Conservation (phyloP, 2,329 filamentous ascomycete genomes). For the Neonectria punicea region DNA sequence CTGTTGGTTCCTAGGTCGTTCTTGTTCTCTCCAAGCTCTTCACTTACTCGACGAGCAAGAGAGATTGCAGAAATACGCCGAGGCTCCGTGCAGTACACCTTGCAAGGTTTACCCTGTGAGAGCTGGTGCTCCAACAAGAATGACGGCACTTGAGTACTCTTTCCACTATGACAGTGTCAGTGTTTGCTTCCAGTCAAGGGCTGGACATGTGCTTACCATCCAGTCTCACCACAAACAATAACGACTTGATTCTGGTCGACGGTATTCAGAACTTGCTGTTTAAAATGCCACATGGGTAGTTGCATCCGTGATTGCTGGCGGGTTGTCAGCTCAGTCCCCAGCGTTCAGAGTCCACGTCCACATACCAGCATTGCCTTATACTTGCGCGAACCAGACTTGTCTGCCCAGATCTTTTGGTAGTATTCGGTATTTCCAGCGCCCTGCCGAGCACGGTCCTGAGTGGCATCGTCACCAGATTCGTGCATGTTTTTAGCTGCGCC, state of each 20-base stretch:
- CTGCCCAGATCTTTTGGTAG: conserved; percentile 68
- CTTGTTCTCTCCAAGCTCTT: conserved; percentile 89
- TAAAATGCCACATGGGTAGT: conserved; percentile 90
- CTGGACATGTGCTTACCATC: conserved; percentile 64
- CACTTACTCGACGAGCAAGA: conserved; percentile 89
- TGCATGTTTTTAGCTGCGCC: conserved; percentile 57
- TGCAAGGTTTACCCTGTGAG: conserved; percentile 81
- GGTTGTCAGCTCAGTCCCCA: conserved; percentile 22
- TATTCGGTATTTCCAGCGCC: conserved; percentile 56
- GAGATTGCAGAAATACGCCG: conserved; percentile 96
- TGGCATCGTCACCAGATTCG: conserved; percentile 61
- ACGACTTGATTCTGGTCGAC: conserved; percentile 86
- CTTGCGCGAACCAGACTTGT: conserved; percentile 65
- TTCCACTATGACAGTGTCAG: conserved; percentile 67
- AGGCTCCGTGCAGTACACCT: conserved; percentile 95
- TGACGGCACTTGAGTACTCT: conserved; percentile 96
- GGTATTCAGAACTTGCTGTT: conserved; percentile 78
- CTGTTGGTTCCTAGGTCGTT: conserved; percentile 83
- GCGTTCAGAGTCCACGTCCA: conserved; percentile 5
- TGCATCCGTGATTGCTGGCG: conserved; percentile 72
- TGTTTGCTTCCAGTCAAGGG: background rate
- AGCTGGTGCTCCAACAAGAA: conserved; percentile 93
- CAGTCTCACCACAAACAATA: conserved; percentile 96
- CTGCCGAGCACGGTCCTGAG: conserved; percentile 56
- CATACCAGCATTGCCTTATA: conserved; percentile 83